Conservation (phyloP, 2,329 filamentous ascomycete genomes). For the Chalaropsis thielavioides region DNA sequence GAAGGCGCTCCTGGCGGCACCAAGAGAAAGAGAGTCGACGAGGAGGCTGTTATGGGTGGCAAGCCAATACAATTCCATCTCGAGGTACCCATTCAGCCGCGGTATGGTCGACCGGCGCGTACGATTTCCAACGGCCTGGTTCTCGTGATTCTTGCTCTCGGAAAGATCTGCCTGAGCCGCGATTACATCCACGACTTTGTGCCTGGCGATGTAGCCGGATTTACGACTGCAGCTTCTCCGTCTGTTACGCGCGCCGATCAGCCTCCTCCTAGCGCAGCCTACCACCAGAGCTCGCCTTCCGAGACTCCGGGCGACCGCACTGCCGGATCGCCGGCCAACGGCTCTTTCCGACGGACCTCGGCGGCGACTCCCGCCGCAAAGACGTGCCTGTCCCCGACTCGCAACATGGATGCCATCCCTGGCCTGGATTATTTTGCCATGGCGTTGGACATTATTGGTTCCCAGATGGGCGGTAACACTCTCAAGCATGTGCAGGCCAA, state of each 20-base stretch:
- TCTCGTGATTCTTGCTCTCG: slow-evolving; percentile 68
- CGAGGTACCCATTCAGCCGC: slow-evolving; percentile 5
- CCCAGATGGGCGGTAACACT: slow-evolving; percentile 62
- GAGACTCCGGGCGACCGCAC: slow-evolving; percentile 24
- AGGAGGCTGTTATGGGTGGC: not conserved
- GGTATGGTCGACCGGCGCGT: slow-evolving; percentile 35
- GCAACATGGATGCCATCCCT: slow-evolving; percentile 71
- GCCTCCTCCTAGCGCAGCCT: slow-evolving; percentile 37
- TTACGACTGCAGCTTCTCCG: slow-evolving; percentile 18
- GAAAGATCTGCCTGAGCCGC: slow-evolving; percentile 56
- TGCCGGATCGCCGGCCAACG: slow-evolving; percentile 28
- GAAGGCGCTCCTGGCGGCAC: slow-evolving; percentile 21
- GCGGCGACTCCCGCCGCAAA: not conserved
- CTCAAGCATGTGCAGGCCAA: slow-evolving; percentile 74
- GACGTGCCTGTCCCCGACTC: not conserved
- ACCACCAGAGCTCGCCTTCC: slow-evolving; percentile 40
- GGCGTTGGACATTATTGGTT: slow-evolving; percentile 74
- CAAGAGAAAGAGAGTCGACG: slow-evolving; percentile 36
- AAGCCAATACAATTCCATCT: not conserved
- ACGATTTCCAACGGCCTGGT: slow-evolving; percentile 71
- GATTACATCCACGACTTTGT: slow-evolving; percentile 45
- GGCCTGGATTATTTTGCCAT: slow-evolving; percentile 81
- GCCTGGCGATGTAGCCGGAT: slow-evolving; percentile 18
- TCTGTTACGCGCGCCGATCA: slow-evolving; percentile 30
- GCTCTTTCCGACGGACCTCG: slow-evolving; percentile 19